phyloP scores from a whole-genome alignment of 352 stramenopile genomes.

The Phytophthora quininea region DNA sequence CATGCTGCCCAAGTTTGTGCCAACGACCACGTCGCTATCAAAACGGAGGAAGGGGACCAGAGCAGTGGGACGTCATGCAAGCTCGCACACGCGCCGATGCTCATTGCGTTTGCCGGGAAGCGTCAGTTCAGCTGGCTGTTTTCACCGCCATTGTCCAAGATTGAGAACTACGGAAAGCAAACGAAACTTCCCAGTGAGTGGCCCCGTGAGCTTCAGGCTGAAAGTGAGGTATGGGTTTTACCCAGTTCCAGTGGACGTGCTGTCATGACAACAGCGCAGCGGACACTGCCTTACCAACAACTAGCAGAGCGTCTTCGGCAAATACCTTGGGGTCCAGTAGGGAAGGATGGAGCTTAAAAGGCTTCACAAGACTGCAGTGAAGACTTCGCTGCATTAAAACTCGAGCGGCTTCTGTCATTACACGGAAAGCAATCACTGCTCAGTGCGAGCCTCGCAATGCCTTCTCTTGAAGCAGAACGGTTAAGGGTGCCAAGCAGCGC shows the following conservation, averaged over 20 bases:
- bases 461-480: too few relatives aligned
- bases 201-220: slow-evolving; percentile 58
- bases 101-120: slow-evolving; percentile 89
- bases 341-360: too few relatives aligned
- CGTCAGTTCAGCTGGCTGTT: slow-evolving; percentile 89
- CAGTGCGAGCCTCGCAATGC: too few relatives aligned
- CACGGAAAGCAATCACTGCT: too few relatives aligned
- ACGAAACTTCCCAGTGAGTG: slow-evolving; percentile 64
- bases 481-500: too few relatives aligned
- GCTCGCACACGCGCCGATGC: slow-evolving; percentile 56
- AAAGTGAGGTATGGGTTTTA: slow-evolving; percentile 85
- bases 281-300: slow-evolving; percentile 70
- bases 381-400: too few relatives aligned
- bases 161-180: slow-evolving; percentile 68
- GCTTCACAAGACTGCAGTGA: too few relatives aligned
- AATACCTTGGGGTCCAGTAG: slow-evolving; percentile 49
- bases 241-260: slow-evolving; percentile 84
- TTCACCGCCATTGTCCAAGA: slow-evolving; percentile 67
- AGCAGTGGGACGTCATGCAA: slow-evolving; percentile 27
- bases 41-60: slow-evolving; percentile 9
- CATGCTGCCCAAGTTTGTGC: slow-evolving; percentile 64
- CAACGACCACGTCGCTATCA: slow-evolving; percentile 31
- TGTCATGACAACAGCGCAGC: slow-evolving; percentile 79
- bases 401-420: too few relatives aligned
- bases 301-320: slow-evolving; percentile 65